phyloP scores from a whole-genome alignment of 2,329 filamentous ascomycete genomes.

The Ascochyta clinopodiicola region DNA sequence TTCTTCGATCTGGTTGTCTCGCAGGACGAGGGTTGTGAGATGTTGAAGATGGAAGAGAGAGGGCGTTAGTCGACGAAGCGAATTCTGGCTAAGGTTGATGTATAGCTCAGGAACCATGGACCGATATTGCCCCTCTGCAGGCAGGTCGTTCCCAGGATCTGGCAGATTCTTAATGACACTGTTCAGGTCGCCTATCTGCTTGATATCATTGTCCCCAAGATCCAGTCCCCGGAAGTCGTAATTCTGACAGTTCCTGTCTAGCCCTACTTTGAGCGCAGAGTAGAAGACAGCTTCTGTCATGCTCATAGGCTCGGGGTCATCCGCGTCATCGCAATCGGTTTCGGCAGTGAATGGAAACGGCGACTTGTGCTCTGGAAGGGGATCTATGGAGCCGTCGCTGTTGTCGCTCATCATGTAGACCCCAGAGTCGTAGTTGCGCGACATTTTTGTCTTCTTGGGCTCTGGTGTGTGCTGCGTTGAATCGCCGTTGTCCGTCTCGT shows the following conservation, averaged over 20 bases:
- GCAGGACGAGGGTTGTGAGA: slow-evolving; percentile 34
- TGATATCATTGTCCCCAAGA: slow-evolving; percentile 33
- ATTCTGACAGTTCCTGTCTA: slow-evolving; percentile 23
- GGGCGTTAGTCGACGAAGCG: slow-evolving; percentile 26
- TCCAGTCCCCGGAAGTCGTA: slow-evolving; percentile 23
- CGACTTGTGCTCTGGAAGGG: slow-evolving; percentile 21
- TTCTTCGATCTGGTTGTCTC: slow-evolving; percentile 34
- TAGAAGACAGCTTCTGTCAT: slow-evolving; percentile 19
- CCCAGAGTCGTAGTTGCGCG: slow-evolving; percentile 42
- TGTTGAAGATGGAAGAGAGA: slow-evolving; percentile 35
- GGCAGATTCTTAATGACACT: slow-evolving; percentile 33
- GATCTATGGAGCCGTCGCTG: slow-evolving; percentile 24
- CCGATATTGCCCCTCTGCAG: slow-evolving; percentile 38
- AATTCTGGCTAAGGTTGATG: slow-evolving; percentile 33
- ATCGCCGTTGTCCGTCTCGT: slow-evolving; percentile 25
- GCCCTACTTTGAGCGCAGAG: slow-evolving; percentile 16
- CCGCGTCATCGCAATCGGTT: not conserved
- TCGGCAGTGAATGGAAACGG: slow-evolving; percentile 19
- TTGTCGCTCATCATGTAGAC: slow-evolving; percentile 43
- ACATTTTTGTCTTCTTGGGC: slow-evolving; percentile 37
- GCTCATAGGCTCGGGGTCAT: slow-evolving; percentile 11
- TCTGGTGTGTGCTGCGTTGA: slow-evolving; percentile 22
- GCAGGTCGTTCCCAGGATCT: slow-evolving; percentile 33
- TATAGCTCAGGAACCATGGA: slow-evolving; percentile 37
- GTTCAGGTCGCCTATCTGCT: slow-evolving; percentile 33